Evolutionary conservation across 768 basidiomycete genomes (phyloP).

Genomic region (Lyophyllum shimeji): DNA sequence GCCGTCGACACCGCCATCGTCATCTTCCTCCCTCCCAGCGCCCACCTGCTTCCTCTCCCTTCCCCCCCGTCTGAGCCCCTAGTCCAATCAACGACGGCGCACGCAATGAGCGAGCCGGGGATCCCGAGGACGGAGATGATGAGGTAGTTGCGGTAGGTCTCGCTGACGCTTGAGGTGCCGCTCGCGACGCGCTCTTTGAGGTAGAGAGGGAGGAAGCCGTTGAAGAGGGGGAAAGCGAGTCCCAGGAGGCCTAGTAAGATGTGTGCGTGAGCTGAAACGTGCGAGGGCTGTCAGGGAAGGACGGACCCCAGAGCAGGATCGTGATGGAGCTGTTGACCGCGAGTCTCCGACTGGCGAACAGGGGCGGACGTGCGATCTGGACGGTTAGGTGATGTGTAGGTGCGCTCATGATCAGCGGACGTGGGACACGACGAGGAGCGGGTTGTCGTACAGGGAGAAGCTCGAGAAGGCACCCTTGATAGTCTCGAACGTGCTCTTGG

Average conservation of each 20-base stretch:
- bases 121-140: conserved; percentile 47
- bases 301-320: conserved; percentile 51
- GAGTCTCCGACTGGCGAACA: conserved; percentile 45
- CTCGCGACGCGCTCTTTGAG: conserved; percentile 34
- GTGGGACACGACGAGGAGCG: not conserved
- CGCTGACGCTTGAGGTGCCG: conserved; percentile 19
- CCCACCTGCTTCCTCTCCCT: conserved; percentile 29
- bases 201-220: conserved; percentile 49
- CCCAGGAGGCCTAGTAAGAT: conserved; percentile 46
- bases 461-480: conserved; percentile 34
- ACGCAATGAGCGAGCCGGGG: conserved; percentile 48
- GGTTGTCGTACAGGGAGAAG: conserved; percentile 35
- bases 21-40: conserved; percentile 44
- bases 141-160: conserved; percentile 48
- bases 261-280: too few relatives aligned
- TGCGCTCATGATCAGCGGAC: not conserved
- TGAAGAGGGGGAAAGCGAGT: conserved; percentile 55
- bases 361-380: conserved; percentile 48
- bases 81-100: conserved; percentile 44
- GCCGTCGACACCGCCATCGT: conserved; percentile 45
- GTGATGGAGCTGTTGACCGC: conserved; percentile 46
- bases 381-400: not conserved
- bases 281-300: not conserved
- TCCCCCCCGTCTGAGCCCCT: conserved; percentile 27
- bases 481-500: conserved; percentile 26